A percentile compares a stretch with the other conserved stretches of the same genome.
Evolutionary conservation across 306 rosid species (phyloP).

Genomic region (Ammopiptanthus mongolicus): DNA sequence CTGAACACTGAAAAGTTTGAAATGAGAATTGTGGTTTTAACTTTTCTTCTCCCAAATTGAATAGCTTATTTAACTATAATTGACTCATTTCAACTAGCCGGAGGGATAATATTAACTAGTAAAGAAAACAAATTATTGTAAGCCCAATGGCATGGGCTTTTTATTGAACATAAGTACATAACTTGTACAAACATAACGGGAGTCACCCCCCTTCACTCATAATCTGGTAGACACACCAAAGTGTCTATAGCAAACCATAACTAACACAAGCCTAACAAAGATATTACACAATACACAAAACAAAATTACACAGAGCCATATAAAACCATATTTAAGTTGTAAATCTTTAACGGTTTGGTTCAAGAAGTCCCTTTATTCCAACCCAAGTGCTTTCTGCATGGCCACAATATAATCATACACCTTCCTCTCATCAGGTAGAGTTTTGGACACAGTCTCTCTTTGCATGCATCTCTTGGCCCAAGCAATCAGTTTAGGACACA

Average conservation of each 20-base stretch:
- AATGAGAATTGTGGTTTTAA: too few relatives aligned
- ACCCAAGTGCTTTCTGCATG: constrained; percentile 1
- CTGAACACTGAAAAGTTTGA: too few relatives aligned
- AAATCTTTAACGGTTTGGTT: not conserved
- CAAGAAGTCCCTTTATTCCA: not conserved
- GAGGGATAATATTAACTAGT: too few relatives aligned
- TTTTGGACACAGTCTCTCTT: constrained; percentile 31
- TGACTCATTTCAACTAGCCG: too few relatives aligned
- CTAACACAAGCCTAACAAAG: not conserved
- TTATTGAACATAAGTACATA: not conserved
- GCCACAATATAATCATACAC: constrained; percentile 20
- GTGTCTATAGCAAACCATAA: not conserved
- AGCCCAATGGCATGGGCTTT: not conserved
- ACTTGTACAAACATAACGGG: not conserved
- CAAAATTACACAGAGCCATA: not conserved
- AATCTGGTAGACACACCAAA: not conserved
- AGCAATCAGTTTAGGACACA: constrained; percentile 41
- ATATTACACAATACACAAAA: not conserved
- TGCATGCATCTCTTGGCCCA: constrained; percentile 48
- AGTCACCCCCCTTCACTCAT: too few relatives aligned
- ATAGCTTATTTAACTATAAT: too few relatives aligned
- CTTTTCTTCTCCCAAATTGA: too few relatives aligned
- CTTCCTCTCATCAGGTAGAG: constrained; percentile 39
- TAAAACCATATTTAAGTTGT: not conserved
- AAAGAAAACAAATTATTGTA: not conserved